Evolutionary conservation across 805 yeast species (phyloP), one percentile per base, ranked within the genome.

Genomic region (Candida multigemmis): DNA sequence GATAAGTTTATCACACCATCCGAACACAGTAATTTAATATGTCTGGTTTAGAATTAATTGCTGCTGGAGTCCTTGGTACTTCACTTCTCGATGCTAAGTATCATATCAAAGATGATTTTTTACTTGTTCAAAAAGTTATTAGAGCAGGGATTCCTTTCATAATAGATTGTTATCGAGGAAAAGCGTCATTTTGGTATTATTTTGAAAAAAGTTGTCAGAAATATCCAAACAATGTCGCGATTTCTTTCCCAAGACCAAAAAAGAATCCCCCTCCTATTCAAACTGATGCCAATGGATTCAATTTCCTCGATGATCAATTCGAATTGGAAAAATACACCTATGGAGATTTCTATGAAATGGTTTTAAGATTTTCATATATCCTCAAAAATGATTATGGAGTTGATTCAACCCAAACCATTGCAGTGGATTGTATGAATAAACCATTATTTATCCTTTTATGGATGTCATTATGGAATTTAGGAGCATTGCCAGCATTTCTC

Each of bases 381-480:
- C 59, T 89, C 38, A 68, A 60, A 24, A 50, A 67, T 35, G 74
- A 77, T 31, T 77, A 74, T 41, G 78, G 78, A 2, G 71, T 87
- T 19, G 56, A 72, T 12, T 54, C 73, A 9, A 76, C 77, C 22
- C 83, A 83, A 37, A 67, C 75, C 7, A 72, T 89, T 24, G 93
- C 82, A 0, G 42, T 89, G 23, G 78, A 77, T 42, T 79, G 74
- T 45, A 78, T 82, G 44, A 87, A 87, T 53, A 84, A 80, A 46
- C 94, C 95, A 2, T 58, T 85, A 35, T 83, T 82, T 42, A 53
- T 87, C 10, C 65, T 86, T 28, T 47, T 81, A 21, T 83, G 95
- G 94, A 65, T 82, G 29, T 81, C 95, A 0, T 54, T 81, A 25
- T 87, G 96, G 96, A 82, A 84, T 42, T 64, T 87, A 28, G 96